Evolutionary conservation across 2,329 filamentous ascomycete genomes (phyloP).

Genomic region (Zarea fungicola): DNA sequence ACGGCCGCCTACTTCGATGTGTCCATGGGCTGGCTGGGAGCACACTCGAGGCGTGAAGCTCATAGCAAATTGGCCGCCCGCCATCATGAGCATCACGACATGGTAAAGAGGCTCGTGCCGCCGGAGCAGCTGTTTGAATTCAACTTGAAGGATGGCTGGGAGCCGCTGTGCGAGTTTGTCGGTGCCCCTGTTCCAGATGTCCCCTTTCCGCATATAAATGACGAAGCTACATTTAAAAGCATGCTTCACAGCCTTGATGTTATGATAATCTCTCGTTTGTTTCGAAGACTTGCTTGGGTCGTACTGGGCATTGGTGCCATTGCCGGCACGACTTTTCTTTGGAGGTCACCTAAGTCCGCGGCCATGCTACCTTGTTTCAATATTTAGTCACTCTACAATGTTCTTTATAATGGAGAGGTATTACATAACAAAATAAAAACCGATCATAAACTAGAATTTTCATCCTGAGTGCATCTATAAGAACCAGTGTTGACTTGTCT

Average conservation of each 20-base stretch:
- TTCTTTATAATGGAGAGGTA: too few species aligned
- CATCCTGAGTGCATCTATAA: too few species aligned
- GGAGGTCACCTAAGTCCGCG: too few species aligned
- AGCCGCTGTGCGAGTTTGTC: conserved; percentile 30
- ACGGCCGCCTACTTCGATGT: not conserved
- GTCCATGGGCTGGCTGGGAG: conserved; percentile 13
- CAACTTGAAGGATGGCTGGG: conserved; percentile 30
- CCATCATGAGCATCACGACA: conserved; percentile 22
- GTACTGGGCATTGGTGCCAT: not conserved
- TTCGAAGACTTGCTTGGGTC: not conserved
- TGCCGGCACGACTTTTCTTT: too few species aligned
- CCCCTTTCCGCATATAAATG: conserved; percentile 18
- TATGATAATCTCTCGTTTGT: not conserved
- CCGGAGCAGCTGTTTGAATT: conserved; percentile 25
- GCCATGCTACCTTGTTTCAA: too few species aligned
- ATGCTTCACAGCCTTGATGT: not conserved
- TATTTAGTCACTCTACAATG: too few species aligned
- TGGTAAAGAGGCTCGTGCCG: conserved; percentile 25
- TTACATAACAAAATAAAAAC: too few species aligned
- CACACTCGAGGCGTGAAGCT: conserved; percentile 1
- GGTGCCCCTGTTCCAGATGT: conserved; percentile 24
- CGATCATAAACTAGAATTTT: too few species aligned
- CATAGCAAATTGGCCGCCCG: not conserved
- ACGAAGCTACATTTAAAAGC: not conserved
- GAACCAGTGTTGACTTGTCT: too few species aligned